Conservation (phyloP, 2,329 filamentous ascomycete species). For the Tolypocladium paradoxum region DNA sequence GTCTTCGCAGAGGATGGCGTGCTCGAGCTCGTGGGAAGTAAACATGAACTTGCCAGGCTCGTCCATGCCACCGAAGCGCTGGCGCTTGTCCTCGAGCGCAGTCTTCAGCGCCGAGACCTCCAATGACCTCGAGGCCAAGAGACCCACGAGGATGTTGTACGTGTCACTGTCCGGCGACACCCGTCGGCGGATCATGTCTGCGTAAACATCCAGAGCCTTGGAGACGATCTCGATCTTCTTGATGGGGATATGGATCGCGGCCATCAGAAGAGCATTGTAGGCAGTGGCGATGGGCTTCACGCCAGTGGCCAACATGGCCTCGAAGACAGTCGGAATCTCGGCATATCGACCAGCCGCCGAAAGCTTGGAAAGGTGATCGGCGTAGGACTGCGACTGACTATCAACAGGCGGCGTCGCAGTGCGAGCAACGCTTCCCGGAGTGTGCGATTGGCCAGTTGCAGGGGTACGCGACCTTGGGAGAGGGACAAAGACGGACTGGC, state of each 20-base stretch:
- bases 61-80: conserved; percentile 76
- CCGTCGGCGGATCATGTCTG: conserved; percentile 84
- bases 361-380: conserved; percentile 67
- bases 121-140: conserved; percentile 71
- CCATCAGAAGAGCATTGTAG: conserved; percentile 85
- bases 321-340: conserved; percentile 84
- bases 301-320: conserved; percentile 75
- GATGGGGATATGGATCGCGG: conserved; percentile 71
- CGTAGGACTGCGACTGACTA: conserved; percentile 58
- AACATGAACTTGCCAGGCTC: conserved; percentile 80
- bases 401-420: conserved; percentile 52
- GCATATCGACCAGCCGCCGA: conserved; percentile 63
- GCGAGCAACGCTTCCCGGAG: conserved; percentile 37
- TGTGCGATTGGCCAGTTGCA: conserved; percentile 25
- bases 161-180: conserved; percentile 75
- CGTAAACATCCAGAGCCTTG: conserved; percentile 89
- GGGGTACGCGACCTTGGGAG: conserved; percentile 32
- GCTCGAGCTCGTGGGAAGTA: conserved; percentile 75
- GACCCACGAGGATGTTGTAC: conserved; percentile 75
- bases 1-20: conserved; percentile 77
- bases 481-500: conserved; percentile 26
- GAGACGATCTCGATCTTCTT: conserved; percentile 76
- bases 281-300: conserved; percentile 70
- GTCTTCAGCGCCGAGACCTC: conserved; percentile 67
- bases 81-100: conserved; percentile 67